Evolutionary conservation across 495 filamentous ascomycete genomes (phyloP).

Genomic region (Lasiosphaeria miniovina): DNA sequence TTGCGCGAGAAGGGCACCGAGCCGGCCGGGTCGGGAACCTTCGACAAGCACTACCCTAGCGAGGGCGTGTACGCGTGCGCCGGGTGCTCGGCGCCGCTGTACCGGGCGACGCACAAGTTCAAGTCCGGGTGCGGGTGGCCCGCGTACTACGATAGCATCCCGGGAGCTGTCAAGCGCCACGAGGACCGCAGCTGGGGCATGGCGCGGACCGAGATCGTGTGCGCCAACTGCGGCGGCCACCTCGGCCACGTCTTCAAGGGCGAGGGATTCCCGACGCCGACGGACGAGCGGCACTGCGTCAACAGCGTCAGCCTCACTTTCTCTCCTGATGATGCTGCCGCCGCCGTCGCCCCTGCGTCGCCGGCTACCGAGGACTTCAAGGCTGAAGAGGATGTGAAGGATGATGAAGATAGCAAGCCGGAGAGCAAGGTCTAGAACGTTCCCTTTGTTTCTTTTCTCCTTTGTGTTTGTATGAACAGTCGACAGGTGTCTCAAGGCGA

Average conservation of each 20-base stretch:
- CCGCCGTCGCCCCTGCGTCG: background rate
- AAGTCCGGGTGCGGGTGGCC: constrained; percentile 96
- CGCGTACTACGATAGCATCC: constrained; percentile 91
- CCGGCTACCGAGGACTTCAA: too few relatives aligned
- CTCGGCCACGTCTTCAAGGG: constrained; percentile 97
- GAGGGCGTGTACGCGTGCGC: constrained; percentile 80
- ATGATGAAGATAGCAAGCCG: background rate
- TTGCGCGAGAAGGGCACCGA: constrained; percentile 92
- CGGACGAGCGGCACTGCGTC: constrained; percentile 95
- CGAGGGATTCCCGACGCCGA: constrained; percentile 84
- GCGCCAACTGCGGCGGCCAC: constrained; percentile 90
- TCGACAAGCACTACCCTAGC: constrained; percentile 77
- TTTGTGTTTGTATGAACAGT: background rate
- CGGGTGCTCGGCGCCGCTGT: constrained; percentile 82
- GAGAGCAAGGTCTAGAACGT: constrained; percentile 20
- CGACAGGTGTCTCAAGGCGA: background rate
- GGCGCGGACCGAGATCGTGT: constrained; percentile 88
- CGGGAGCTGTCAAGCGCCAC: constrained; percentile 80
- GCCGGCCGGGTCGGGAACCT: constrained; percentile 70
- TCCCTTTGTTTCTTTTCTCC: background rate
- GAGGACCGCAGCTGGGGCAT: constrained; percentile 77
- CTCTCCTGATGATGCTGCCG: constrained; percentile 45
- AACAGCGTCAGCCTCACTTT: constrained; percentile 93
- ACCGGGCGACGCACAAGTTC: constrained; percentile 89
- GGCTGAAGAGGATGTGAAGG: background rate